Evolutionary conservation across 1,139 yeast genomes (phyloP), one percentile per base, ranked within the genome.

Genomic region (Pneumocystis sp.): DNA sequence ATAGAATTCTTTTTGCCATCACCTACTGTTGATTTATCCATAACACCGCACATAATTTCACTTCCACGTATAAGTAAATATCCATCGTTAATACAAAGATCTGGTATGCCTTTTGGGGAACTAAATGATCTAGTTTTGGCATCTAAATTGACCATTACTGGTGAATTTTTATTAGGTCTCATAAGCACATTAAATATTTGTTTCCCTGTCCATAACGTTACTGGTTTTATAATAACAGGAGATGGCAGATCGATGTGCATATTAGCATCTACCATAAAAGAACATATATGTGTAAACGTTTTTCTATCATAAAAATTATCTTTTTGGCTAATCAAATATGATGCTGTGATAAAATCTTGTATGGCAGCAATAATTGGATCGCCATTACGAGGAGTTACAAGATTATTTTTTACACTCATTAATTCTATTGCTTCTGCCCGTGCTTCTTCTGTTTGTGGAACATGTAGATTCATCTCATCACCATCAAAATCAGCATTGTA

Each of bases 401-500:
- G 80, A 74, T 95, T 95, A 73, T 91, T 87, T 73, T 95, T 95
- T 61, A 95, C 98, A 64, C 98, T 98, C 99, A 95, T 95, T 72
- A 95, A 81, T 72, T 89, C 89, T 75, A 93, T 89, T 21, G 98
- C 98, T 76, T 95, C 98, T 0, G 98, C 96, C 71, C 98, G 81
- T 0, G 98, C 98, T 76, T 95, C 99, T 76, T 95, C 98, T 0
- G 98, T 93, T 77, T 95, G 99, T 1, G 98, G 98, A 61, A 95
- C 98, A 74, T 95, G 99, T 74, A 95, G 80, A 76, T 95, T 95
- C 99, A 95, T 95, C 77, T 95, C 99, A 77, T 95, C 99, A 76
- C 99, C 99, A 76, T 95, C 99, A 74, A 95, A 95, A 82, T 95
- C 99, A 60, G 99, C 99, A 76, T 95, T 95, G 77, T 93, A 95